Percentiles rank a stretch among this genome's conserved stretches.
These are phyloP conservation scores for Penicillium robsamsonii DNA, from an alignment of 495 filamentous ascomycete species.

Conservation along the genomic window DNA sequence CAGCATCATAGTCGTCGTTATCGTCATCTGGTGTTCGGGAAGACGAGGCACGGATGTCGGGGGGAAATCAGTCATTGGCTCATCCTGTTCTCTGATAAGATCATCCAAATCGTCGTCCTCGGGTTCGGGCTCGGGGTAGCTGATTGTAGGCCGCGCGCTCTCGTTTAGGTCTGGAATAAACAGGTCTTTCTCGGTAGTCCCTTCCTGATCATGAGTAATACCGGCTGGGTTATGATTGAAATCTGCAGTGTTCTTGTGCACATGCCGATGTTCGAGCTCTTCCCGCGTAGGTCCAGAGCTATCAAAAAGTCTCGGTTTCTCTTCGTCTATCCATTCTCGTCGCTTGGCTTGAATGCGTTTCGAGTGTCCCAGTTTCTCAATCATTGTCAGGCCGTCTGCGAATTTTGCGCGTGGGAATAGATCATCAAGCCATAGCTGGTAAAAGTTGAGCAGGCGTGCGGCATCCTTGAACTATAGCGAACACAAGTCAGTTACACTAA, in stretches of 20 bases:
- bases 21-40: background rate
- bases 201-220: background rate
- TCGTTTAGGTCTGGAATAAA: slow-evolving; percentile 28
- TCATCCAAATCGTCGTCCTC: slow-evolving; percentile 42
- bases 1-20: slow-evolving; percentile 27
- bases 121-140: slow-evolving; percentile 26
- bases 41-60: background rate
- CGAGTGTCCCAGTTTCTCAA: slow-evolving; percentile 90
- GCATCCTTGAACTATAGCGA: slow-evolving; percentile 74
- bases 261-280: background rate
- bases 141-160: slow-evolving; percentile 9
- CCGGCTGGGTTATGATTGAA: slow-evolving; percentile 3
- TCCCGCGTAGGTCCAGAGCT: slow-evolving; percentile 6
- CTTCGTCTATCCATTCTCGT: slow-evolving; percentile 85
- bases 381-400: slow-evolving; percentile 81
- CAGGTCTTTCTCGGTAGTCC: slow-evolving; percentile 19
- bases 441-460: slow-evolving; percentile 77
- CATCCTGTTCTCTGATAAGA: slow-evolving; percentile 36
- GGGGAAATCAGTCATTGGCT: slow-evolving; percentile 3
- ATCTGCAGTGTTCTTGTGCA: slow-evolving; percentile 7
- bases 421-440: slow-evolving; percentile 96
- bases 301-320: slow-evolving; percentile 29
- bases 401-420: slow-evolving; percentile 95
- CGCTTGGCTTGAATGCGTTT: slow-evolving; percentile 69
- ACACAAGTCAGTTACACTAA: slow-evolving; percentile 6